A percentile compares a stretch with the other conserved stretches of the same genome.
phyloP scores from a whole-genome alignment of 495 filamentous ascomycete species.

The Darksidea phi region DNA sequence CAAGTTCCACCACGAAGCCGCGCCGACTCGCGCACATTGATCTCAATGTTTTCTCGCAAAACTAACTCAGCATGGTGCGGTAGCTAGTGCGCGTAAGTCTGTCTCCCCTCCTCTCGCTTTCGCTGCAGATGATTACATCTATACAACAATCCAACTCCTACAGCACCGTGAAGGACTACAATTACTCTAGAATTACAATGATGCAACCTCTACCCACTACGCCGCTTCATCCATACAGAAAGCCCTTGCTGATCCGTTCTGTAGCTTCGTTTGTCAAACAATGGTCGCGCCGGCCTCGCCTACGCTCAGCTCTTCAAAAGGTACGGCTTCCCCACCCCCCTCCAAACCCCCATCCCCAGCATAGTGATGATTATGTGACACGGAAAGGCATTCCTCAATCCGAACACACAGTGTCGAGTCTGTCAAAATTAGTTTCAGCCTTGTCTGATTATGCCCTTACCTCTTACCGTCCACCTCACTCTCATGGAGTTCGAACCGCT shows the following conservation, averaged over 20 bases:
- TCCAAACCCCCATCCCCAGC: conserved; percentile 39
- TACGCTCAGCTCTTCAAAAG: conserved; percentile 48
- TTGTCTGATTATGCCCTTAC: conserved; percentile 73
- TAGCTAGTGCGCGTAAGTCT: no score
- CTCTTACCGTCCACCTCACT: conserved; percentile 12
- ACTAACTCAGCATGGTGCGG: no score
- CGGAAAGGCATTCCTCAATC: conserved; percentile 97
- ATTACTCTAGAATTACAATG: conserved; percentile 70
- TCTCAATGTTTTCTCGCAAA: no score
- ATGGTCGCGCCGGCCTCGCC: not conserved
- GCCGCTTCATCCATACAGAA: not conserved
- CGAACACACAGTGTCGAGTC: conserved; percentile 85
- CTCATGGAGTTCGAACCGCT: conserved; percentile 44
- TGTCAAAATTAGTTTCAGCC: conserved; percentile 90
- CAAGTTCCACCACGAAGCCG: not conserved
- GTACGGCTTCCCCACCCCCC: conserved; percentile 48
- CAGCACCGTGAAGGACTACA: conserved; percentile 63
- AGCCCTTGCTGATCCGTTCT: not conserved
- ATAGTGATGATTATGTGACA: conserved; percentile 82
- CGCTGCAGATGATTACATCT: conserved; percentile 38
- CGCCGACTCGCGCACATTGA: not conserved
- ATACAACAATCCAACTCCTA: conserved; percentile 83
- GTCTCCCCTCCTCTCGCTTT: not conserved
- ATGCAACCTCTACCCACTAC: conserved; percentile 37
- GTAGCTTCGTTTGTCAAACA: not conserved